A percentile compares a stretch with the other conserved stretches of the same genome.
Evolutionary conservation across 73 alveolate genomes (phyloP).

Genomic region (Paramecium sexaurelia): DNA sequence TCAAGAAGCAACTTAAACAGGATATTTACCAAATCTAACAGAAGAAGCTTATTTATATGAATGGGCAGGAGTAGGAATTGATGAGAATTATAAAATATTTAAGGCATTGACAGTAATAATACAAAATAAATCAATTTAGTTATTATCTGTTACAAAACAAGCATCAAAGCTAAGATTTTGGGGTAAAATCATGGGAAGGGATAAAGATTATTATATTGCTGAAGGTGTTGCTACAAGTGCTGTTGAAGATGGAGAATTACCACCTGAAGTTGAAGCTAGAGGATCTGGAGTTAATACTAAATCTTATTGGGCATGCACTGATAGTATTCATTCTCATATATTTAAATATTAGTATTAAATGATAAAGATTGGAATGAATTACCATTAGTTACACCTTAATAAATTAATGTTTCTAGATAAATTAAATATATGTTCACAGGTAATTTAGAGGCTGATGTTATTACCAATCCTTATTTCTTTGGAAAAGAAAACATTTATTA

Average conservation of each 20-base stretch:
- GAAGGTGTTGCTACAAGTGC: conserved; percentile 90
- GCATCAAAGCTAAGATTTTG: conserved; percentile 88
- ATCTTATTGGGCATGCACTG: conserved; percentile 92
- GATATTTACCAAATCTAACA: conserved; percentile 76
- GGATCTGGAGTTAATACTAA: conserved; percentile 92
- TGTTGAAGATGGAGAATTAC: conserved; percentile 79
- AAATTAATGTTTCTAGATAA: conserved; percentile 81
- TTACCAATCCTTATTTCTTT: conserved; percentile 94
- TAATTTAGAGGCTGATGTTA: conserved; percentile 83
- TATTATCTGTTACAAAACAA: conserved; percentile 58
- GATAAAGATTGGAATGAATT: conserved; percentile 94
- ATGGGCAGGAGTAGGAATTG: conserved; percentile 92
- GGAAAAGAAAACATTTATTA: conserved; percentile 93
- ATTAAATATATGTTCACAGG: conserved; percentile 95
- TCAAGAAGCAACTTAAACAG: conserved; percentile 63
- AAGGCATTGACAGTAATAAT: conserved; percentile 63
- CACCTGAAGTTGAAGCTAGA: conserved; percentile 89
- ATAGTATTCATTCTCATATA: conserved; percentile 37
- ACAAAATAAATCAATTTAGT: conserved; percentile 69
- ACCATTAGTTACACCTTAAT: conserved; percentile 93
- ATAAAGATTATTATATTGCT: conserved; percentile 91
- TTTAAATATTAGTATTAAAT: conserved; percentile 47
- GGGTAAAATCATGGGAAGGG: conserved; percentile 93
- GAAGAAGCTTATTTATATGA: conserved; percentile 75
- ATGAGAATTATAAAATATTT: conserved; percentile 76